Evolutionary conservation across 2,329 filamentous ascomycete genomes (phyloP).

Genomic region (Colletotrichum horii): DNA sequence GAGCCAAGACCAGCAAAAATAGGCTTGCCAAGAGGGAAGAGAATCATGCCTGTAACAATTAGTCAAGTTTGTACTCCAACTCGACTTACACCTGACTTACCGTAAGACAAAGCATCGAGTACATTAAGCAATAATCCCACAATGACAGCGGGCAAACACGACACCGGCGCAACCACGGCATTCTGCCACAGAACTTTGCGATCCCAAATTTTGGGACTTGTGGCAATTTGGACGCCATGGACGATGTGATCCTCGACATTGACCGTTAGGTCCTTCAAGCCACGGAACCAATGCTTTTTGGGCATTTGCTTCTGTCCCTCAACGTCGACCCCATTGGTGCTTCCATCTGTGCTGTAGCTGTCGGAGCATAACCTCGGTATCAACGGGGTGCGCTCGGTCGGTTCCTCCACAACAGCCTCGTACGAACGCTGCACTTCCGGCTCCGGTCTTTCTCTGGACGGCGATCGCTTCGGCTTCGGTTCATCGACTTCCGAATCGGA

Average conservation of each 20-base stretch:
- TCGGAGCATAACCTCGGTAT: conserved; percentile 38
- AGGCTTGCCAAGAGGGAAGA: conserved; percentile 88
- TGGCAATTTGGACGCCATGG: conserved; percentile 28
- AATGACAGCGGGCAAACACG: conserved; percentile 83
- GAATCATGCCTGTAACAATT: conserved; percentile 72
- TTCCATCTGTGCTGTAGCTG: conserved; percentile 26
- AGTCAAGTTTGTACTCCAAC: conserved; percentile 19
- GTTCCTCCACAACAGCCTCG: conserved; percentile 17
- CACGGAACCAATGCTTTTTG: conserved; percentile 38
- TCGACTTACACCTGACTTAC: conserved; percentile 44
- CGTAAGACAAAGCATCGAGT: conserved; percentile 93
- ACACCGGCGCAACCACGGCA: conserved; percentile 69
- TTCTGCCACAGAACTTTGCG: conserved; percentile 67
- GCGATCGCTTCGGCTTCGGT: conserved; percentile 11
- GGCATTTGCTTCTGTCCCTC: conserved; percentile 53
- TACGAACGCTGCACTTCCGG: conserved; percentile 10
- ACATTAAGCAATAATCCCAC: conserved; percentile 91
- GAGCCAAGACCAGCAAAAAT: conserved; percentile 87
- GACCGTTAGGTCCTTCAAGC: conserved; percentile 34
- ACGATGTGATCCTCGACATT: conserved; percentile 35
- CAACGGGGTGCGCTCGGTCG: conserved; percentile 54
- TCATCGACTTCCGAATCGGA: conserved; percentile 2
- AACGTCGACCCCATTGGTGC: conserved; percentile 43
- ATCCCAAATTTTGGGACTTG: conserved; percentile 62
- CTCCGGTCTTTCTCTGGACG: neutral